Conservation (phyloP, 345 rosid genomes). For the Eucalyptus pumila region DNA sequence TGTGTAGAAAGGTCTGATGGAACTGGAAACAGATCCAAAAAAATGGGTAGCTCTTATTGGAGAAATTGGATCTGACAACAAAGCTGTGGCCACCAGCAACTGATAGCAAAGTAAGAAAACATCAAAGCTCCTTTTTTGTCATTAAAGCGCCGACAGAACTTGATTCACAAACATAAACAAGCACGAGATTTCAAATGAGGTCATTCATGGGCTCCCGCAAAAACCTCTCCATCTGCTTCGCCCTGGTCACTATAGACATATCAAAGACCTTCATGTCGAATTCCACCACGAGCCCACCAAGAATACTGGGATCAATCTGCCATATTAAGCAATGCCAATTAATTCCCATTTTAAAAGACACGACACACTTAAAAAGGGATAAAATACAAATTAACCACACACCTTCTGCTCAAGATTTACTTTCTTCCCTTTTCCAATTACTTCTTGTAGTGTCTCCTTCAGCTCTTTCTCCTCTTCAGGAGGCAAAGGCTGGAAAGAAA, state of each 20-base stretch:
- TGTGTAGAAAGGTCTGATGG: neutral
- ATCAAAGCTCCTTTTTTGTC: neutral
- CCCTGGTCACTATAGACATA: constrained; percentile 90
- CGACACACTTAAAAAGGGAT: neutral
- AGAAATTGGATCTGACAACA: neutral
- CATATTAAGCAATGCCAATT: neutral
- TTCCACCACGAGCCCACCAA: constrained; percentile 84
- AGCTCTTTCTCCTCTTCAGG: constrained; percentile 79
- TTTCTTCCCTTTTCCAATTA: constrained; percentile 71
- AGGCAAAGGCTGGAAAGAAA: constrained; percentile 59
- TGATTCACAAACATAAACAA: neutral
- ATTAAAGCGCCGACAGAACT: neutral
- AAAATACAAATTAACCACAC: neutral
- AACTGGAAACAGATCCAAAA: neutral
- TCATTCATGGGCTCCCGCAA: constrained; percentile 48
- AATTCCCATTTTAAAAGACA: neutral
- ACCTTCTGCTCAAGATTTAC: constrained; percentile 84
- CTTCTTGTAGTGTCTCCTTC: constrained; percentile 64
- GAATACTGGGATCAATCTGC: constrained; percentile 90
- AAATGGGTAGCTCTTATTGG: constrained; percentile 8
- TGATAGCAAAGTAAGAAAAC: neutral
- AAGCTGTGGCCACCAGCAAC: neutral
- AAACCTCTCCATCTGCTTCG: constrained; percentile 89
- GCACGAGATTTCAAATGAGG: neutral
- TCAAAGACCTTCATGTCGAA: constrained; percentile 86